These are phyloP conservation scores for Paecilomyces sp. DNA, from an alignment of 2,329 filamentous ascomycete genomes.

Conservation along the genomic window DNA sequence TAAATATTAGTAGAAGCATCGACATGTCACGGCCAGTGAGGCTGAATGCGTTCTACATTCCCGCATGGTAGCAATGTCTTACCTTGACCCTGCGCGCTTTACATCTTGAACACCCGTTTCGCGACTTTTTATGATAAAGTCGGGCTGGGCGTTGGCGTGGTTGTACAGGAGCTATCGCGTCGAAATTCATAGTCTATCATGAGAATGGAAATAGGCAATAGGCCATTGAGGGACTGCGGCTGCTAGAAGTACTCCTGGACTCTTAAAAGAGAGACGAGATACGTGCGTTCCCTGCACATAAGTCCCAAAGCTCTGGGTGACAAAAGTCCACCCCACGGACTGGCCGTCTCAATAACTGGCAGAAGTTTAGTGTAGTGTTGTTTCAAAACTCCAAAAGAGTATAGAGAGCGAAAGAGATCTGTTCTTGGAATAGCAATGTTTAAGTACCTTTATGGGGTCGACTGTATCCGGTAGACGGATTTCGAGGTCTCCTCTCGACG, in stretches of 20 bases:
- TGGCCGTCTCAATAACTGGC: neutral
- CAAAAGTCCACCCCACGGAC: neutral
- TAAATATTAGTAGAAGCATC: neutral
- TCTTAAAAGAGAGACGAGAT: neutral
- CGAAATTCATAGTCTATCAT: neutral
- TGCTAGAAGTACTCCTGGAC: neutral
- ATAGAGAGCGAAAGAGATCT: neutral
- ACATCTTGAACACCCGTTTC: constrained; percentile 11
- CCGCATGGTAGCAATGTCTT: neutral
- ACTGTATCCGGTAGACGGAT: neutral
- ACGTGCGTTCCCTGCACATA: neutral
- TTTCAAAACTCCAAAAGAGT: neutral
- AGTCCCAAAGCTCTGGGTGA: neutral
- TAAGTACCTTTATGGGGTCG: neutral
- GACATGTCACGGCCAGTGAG: neutral
- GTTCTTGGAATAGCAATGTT: neutral
- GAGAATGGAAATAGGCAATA: neutral
- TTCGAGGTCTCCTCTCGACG: no score
- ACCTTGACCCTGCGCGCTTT: constrained; percentile 9
- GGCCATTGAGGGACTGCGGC: neutral
- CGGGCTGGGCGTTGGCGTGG: neutral
- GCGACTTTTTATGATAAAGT: constrained; percentile 10
- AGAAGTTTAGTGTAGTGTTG: neutral
- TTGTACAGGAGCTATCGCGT: neutral
- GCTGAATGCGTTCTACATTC: neutral